Base-by-base conservation (phyloP, 1,284 basidiomycete species). In the Ceratorhiza oryzae-sativae region DNA sequence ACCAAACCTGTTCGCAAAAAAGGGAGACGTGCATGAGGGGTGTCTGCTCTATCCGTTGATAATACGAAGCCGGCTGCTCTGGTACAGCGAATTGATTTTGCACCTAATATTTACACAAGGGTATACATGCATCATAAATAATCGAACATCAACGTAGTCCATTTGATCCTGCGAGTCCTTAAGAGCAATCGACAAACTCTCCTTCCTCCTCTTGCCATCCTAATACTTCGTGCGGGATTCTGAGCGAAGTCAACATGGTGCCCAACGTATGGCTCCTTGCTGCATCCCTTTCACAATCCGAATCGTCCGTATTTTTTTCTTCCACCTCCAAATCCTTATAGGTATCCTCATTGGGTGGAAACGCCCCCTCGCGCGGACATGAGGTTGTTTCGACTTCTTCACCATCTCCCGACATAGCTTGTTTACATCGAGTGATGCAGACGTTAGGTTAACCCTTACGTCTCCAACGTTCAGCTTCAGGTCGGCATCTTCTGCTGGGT, bases 131-230 rank as follows among this genome's bases (percentile, higher is more conserved):
- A 27, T 15, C 10, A 51, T 55, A 67, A 67, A 67, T 67, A 67
- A 55, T 30, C 5, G 6, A 18, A 15, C 25, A 23, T 9, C 9
- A 39, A 51, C 36, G 42, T 23, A 23, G 55, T 58, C 55, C 55
- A 23, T 58, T 53, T 58, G 23, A 23, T 51, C 25, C 10, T 18
- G 32, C 30, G 46, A 23, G 36, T n/a, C 63, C 39, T 12, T 67
- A 30, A 20, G 18, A 25, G 41, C 42, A 67, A 25, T 73, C 71
- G 5, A 70, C 42, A 67, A 75, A 75, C 27, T 75, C 74, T 27
- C 68, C 74, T 48, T 75, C 73, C 25, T 72, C 73, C 20, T 72
- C 74, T 42, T 72, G 41, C 74, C 74, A 75, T 18, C 74, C 73
- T n/a, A 75, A 51, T 10, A 74, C 60, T 23, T 71, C 74, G 42